phyloP scores from a whole-genome alignment of 768 basidiomycete genomes.

The Rhizopogon vinicolor region DNA sequence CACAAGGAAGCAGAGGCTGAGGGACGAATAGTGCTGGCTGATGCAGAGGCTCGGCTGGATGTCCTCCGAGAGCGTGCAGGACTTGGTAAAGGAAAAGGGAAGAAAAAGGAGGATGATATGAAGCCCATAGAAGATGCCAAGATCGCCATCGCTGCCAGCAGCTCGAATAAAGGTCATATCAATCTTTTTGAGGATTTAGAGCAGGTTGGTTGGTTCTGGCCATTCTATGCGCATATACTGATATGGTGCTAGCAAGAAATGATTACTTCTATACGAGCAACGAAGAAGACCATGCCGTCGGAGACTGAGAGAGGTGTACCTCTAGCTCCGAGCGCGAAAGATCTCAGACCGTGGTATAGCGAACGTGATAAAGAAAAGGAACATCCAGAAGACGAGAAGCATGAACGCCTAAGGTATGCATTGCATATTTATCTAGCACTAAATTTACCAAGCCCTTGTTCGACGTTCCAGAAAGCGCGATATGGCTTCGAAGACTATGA shows the following conservation, averaged over 20 bases:
- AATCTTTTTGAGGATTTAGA: conserved; percentile 85
- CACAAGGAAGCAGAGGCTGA: conserved; percentile 65
- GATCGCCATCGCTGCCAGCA: conserved; percentile 35
- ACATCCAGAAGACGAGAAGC: conserved; percentile 20
- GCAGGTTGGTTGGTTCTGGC: conserved; percentile 36
- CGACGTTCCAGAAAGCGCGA: conserved; percentile 50
- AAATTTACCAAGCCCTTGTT: neutral
- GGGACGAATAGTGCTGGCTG: conserved; percentile 68
- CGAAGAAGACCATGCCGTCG: conserved; percentile 40
- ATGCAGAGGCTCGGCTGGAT: conserved; percentile 75
- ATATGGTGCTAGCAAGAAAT: conserved; percentile 36
- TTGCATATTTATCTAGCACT: neutral
- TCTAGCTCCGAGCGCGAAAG: conserved; percentile 70
- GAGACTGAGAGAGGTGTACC: conserved; percentile 71
- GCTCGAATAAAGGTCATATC: conserved; percentile 54
- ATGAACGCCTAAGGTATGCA: conserved; percentile 32
- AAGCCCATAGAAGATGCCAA: conserved; percentile 6
- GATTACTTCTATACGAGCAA: conserved; percentile 40
- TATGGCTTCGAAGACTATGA: conserved; percentile 51
- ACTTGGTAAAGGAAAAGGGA: conserved; percentile 31
- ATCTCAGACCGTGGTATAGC: conserved; percentile 78
- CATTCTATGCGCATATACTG: conserved; percentile 1
- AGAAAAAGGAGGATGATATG: conserved; percentile 31
- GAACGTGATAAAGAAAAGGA: conserved; percentile 18
- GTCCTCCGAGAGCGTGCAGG: conserved; percentile 61